Base-by-base conservation (phyloP, 1,284 basidiomycete genomes). In the Papiliotrema fonsecae region DNA sequence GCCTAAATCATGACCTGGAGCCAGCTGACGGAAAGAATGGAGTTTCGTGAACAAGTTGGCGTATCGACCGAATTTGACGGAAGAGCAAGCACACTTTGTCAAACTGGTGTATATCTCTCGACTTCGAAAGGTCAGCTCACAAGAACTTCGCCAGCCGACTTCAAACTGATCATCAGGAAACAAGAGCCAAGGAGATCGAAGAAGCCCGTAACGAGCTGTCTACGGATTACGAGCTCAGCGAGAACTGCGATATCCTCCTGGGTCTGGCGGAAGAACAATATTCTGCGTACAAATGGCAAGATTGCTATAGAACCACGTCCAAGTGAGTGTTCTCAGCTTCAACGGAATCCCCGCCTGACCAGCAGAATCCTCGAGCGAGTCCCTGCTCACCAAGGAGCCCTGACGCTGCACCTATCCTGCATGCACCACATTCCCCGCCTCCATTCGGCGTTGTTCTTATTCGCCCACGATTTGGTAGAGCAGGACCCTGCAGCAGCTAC, bases 401-500 rank as follows among this genome's bases (percentile, higher is more conserved):
- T 98, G 74, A 89, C 93, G 0, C 73, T 98, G 43, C 94, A 98
- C 68, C 84, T 98, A 32, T 91, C 92, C 2, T 97, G 94, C 80
- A 94, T 97, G 87, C 87, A 92, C 66, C 91, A 97, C 72, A 79
- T 98, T 24, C 82, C 84, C 18, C 85, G 93, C 66, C 77, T 97
- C 11, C 87, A 92, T 56, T 91, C 92, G 1, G 85, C 87, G 55
- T 80, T 99, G 1, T 99, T 97, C 75, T 84, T 98, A 55, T 80
- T 98, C 26, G 93, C 96, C 0, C 96, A 98, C 66, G 87, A 94
- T 61, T 81, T 99, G 60, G 92, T 97, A 11, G 88, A 96, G 44
- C 82, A 83, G 41, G 91, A 97, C 64, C 93, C 96, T 0, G 88
- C 93, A 62, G 85, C 87, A 36, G 84, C 91, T 0, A 82, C 90